Conservation (phyloP, 306 rosid species). For the Herpetospermum pedunculosum region DNA sequence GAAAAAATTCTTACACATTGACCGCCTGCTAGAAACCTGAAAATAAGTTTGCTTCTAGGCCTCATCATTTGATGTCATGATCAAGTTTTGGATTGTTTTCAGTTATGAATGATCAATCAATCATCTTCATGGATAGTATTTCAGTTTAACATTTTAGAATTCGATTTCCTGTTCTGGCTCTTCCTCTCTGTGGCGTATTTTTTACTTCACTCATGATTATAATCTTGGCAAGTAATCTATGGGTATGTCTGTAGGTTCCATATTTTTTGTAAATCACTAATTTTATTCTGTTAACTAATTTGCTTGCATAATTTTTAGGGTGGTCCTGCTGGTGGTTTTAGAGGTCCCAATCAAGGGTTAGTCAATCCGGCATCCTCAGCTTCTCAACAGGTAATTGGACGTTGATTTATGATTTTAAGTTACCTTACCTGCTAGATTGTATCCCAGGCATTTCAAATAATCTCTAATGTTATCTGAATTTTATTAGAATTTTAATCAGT, state of each 20-base stretch:
- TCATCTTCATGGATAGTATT: not conserved
- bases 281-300: conserved; percentile 12
- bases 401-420: not conserved
- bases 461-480: not conserved
- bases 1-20: not conserved
- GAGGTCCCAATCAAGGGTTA: conserved; percentile 31
- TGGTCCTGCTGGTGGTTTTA: conserved; percentile 36
- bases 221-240: not conserved
- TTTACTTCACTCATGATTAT: not conserved
- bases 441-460: not conserved
- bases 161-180: not conserved
- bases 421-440: not conserved
- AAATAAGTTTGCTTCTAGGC: not conserved
- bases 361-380: conserved; percentile 28
- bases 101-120: not conserved
- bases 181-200: not conserved
- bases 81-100: not conserved
- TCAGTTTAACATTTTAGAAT: not conserved
- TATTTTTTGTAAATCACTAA: too few relatives aligned
- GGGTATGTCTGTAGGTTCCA: not conserved
- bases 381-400: conserved; percentile 32
- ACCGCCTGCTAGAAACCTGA: not conserved
- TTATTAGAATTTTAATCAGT: conserved; percentile 39
- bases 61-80: not conserved
- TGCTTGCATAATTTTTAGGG: conserved; percentile 34